phyloP scores from a whole-genome alignment of 257 asterid genomes.

The Rauvolfia tetraphylla region DNA sequence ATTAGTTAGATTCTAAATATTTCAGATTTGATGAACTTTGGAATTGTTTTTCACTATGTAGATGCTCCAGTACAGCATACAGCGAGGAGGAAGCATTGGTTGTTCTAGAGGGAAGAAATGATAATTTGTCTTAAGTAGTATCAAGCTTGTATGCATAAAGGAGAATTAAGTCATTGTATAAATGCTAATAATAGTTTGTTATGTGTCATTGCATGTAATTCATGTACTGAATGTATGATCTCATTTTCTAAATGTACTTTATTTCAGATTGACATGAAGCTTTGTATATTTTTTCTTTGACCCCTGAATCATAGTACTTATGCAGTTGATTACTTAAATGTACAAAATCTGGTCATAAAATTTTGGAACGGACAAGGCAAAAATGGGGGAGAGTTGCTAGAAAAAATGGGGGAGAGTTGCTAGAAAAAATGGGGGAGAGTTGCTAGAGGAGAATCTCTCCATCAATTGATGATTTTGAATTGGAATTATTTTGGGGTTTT shows the following conservation, averaged over 20 bases:
- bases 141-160: background rate
- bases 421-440: too few species aligned
- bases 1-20: background rate
- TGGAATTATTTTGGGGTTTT: too few species aligned
- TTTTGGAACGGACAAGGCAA: background rate
- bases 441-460: too few species aligned
- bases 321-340: background rate
- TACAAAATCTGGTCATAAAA: background rate
- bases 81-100: conserved; percentile 53
- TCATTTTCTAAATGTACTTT: background rate
- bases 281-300: background rate
- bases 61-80: conserved; percentile 42
- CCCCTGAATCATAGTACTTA: background rate
- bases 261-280: background rate
- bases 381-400: background rate
- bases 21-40: conserved; percentile 4
- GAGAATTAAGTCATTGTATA: background rate
- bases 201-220: background rate
- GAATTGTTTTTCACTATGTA: conserved; percentile 17
- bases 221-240: background rate
- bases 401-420: too few species aligned
- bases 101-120: conserved; percentile 26
- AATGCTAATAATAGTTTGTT: background rate
- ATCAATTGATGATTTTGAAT: too few species aligned
- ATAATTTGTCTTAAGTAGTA: background rate